These are phyloP conservation scores for Capronia epimyces DNA, from an alignment of 2,329 filamentous ascomycete genomes.

Conservation along the genomic window DNA sequence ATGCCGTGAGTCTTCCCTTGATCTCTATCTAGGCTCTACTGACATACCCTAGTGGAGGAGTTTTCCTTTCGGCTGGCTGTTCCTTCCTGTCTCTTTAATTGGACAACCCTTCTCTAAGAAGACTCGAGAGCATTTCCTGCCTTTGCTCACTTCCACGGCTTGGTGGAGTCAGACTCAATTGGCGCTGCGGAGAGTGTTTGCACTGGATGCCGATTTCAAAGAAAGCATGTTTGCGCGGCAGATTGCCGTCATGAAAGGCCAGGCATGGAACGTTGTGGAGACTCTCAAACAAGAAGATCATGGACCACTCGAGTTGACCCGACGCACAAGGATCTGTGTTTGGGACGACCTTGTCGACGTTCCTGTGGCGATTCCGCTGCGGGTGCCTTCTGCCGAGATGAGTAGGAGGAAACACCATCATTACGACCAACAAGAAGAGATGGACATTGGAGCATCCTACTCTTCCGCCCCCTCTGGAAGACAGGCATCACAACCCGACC, in stretches of 20 bases:
- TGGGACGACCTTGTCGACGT: slow-evolving; percentile 98
- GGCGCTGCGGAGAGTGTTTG: slow-evolving; percentile 79
- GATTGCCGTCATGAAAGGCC: slow-evolving; percentile 98
- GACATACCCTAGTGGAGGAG: slow-evolving; percentile 56
- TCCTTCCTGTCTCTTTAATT: slow-evolving; percentile 91
- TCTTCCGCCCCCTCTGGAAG: slow-evolving; percentile 47
- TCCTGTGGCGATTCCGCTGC: slow-evolving; percentile 86
- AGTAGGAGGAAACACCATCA: slow-evolving; percentile 51
- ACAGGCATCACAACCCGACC: slow-evolving; percentile 52
- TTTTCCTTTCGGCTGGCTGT: slow-evolving; percentile 98
- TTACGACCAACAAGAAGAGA: slow-evolving; percentile 61
- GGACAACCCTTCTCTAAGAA: slow-evolving; percentile 93
- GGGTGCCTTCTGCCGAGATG: slow-evolving; percentile 77
- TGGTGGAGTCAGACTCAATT: slow-evolving; percentile 97
- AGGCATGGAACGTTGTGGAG: slow-evolving; percentile 98
- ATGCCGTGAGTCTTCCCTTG: slow-evolving; percentile 56
- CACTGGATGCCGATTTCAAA: slow-evolving; percentile 90
- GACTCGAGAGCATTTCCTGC: slow-evolving; percentile 91
- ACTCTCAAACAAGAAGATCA: slow-evolving; percentile 90
- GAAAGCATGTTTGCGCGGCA: slow-evolving; percentile 99
- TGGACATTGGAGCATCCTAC: slow-evolving; percentile 76
- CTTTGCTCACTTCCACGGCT: slow-evolving; percentile 82
- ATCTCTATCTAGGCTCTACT: not conserved
- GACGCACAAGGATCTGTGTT: slow-evolving; percentile 84
- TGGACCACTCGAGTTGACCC: slow-evolving; percentile 85